phyloP scores from a whole-genome alignment of 352 stramenopile genomes.

The Phytopythium ostracodes region DNA sequence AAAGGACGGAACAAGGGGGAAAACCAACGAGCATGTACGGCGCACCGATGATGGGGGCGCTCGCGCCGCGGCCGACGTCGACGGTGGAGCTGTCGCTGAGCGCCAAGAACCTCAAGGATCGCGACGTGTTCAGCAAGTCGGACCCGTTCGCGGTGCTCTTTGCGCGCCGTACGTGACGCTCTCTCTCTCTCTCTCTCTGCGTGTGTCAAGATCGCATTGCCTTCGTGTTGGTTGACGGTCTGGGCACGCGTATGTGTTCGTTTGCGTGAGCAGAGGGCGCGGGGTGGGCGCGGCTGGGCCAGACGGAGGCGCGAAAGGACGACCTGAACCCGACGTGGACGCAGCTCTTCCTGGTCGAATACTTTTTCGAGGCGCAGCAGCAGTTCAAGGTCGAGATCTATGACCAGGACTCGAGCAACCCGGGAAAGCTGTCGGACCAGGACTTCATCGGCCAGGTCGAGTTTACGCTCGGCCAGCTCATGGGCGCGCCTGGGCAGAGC shows the following conservation, averaged over 20 bases:
- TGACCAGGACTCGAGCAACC: slow-evolving; percentile 70
- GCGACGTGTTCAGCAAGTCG: slow-evolving; percentile 84
- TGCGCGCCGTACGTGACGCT: slow-evolving; percentile 23
- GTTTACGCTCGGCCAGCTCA: slow-evolving; percentile 78
- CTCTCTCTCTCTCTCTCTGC: slow-evolving; percentile 6
- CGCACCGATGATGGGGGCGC: slow-evolving; percentile 9
- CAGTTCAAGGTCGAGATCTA: slow-evolving; percentile 83
- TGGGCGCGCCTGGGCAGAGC: slow-evolving; percentile 68
- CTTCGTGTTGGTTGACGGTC: neutral
- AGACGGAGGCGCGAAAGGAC: slow-evolving; percentile 79
- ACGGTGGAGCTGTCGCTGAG: slow-evolving; percentile 80
- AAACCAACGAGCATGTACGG: slow-evolving; percentile 16
- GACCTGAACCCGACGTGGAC: slow-evolving; percentile 75
- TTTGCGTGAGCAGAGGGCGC: slow-evolving; percentile 30
- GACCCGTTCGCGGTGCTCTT: slow-evolving; percentile 82
- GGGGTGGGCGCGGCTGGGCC: slow-evolving; percentile 62
- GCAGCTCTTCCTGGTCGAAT: slow-evolving; percentile 80
- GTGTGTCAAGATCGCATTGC: neutral
- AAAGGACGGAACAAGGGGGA: neutral
- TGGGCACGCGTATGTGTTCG: too few relatives aligned
- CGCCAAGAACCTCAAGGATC: slow-evolving; percentile 78
- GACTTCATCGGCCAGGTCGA: slow-evolving; percentile 71
- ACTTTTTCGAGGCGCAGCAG: slow-evolving; percentile 84
- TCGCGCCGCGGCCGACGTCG: slow-evolving; percentile 29
- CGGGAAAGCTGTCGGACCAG: slow-evolving; percentile 56